Conservation (phyloP, 371 early-diverging fungal genomes). For the Rhizopus microsporus region DNA sequence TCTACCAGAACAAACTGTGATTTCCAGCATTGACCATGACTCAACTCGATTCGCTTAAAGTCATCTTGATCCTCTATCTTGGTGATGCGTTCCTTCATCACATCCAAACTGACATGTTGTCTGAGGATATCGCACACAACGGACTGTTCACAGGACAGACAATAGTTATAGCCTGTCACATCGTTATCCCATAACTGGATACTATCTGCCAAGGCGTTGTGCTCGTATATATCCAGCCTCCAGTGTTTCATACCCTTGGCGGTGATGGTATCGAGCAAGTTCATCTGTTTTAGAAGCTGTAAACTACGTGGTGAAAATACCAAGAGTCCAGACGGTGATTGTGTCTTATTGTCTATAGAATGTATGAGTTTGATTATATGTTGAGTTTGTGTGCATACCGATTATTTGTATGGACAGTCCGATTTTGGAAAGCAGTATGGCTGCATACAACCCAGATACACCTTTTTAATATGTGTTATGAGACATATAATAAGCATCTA, state of each 20-base stretch:
- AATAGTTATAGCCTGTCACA: slow-evolving; percentile 27
- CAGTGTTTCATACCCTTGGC: slow-evolving; percentile 33
- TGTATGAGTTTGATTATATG: neutral
- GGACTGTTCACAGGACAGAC: slow-evolving; percentile 24
- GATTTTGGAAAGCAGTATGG: slow-evolving; percentile 35
- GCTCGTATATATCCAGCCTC: slow-evolving; percentile 29
- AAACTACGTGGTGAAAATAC: slow-evolving; percentile 40
- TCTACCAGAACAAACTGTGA: slow-evolving; percentile 36
- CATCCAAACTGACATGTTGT: slow-evolving; percentile 22
- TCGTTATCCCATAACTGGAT: slow-evolving; percentile 39
- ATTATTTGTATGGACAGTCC: slow-evolving; percentile 39
- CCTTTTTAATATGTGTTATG: slow-evolving; percentile 19
- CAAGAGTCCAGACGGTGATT: slow-evolving; percentile 15
- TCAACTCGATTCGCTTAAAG: slow-evolving; percentile 7
- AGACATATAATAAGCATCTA: neutral
- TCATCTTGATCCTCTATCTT: slow-evolving; percentile 26
- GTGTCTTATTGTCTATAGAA: neutral
- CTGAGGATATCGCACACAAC: slow-evolving; percentile 19
- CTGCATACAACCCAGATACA: slow-evolving; percentile 39
- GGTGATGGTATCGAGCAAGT: slow-evolving; percentile 20
- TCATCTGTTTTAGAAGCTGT: slow-evolving; percentile 33
- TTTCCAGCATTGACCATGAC: slow-evolving; percentile 22
- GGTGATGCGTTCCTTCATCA: slow-evolving; percentile 33
- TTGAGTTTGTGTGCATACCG: slow-evolving; percentile 21
- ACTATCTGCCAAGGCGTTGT: slow-evolving; percentile 16